These are phyloP conservation scores for Trichoderma asperellum DNA, from an alignment of 2,329 filamentous ascomycete species.

Conservation along the genomic window DNA sequence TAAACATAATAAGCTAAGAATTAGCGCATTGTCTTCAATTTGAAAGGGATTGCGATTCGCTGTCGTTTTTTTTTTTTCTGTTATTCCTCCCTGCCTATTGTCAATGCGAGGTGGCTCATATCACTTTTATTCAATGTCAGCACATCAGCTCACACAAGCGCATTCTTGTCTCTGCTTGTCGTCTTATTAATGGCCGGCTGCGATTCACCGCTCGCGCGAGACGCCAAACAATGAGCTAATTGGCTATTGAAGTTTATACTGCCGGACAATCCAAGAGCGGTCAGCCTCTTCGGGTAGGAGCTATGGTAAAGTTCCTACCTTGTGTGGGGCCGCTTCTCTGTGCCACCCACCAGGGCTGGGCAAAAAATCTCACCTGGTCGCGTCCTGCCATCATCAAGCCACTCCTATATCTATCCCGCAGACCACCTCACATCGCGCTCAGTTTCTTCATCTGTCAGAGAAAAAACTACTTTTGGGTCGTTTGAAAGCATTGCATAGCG, in stretches of 20 bases:
- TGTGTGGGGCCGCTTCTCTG: constrained; percentile 27
- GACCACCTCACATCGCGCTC: constrained; percentile 14
- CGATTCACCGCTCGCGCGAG: constrained; percentile 23
- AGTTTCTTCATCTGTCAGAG: not conserved
- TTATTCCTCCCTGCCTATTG: not conserved
- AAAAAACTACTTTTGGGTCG: not conserved
- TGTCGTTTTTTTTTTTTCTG: not conserved
- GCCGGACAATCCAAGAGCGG: constrained; percentile 27
- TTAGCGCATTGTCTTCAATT: constrained; percentile 1
- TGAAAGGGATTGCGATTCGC: not conserved
- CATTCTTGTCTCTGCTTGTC: constrained; percentile 13
- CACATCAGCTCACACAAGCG: constrained; percentile 17
- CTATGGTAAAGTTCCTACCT: constrained; percentile 23
- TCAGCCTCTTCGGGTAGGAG: constrained; percentile 7
- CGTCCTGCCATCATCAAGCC: constrained; percentile 27
- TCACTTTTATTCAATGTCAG: constrained; percentile 19
- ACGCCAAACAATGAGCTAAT: constrained; percentile 2
- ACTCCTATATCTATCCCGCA: constrained; percentile 27
- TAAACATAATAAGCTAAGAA: not conserved
- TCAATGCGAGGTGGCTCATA: constrained; percentile 1
- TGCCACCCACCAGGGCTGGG: constrained; percentile 25
- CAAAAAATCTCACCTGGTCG: constrained; percentile 30
- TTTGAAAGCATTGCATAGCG: constrained; percentile 3
- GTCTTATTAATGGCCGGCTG: constrained; percentile 3
- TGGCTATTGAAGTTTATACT: constrained; percentile 12